Evolutionary conservation across 2,329 filamentous ascomycete species (phyloP).

Genomic region (Beauveria sp.): DNA sequence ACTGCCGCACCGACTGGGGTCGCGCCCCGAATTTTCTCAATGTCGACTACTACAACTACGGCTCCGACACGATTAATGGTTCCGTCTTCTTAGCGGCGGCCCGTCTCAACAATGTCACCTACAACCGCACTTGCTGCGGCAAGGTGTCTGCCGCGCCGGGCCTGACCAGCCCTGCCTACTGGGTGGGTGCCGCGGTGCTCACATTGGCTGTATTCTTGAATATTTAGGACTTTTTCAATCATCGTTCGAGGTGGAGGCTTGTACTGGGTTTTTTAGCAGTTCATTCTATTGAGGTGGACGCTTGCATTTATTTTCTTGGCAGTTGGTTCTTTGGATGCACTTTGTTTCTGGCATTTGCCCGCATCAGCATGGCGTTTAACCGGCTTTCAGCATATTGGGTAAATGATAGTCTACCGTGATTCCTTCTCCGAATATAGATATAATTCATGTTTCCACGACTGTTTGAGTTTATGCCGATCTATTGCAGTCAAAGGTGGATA

Average conservation of each 20-base stretch:
- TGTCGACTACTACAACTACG: conserved; percentile 78
- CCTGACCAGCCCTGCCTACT: conserved; percentile 12
- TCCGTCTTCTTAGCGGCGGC: conserved; percentile 72
- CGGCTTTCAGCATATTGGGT: not conserved
- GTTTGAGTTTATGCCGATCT: not conserved
- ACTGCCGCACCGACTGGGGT: conserved; percentile 56
- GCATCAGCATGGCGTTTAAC: conserved; percentile 7
- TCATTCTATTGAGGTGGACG: too few relatives aligned
- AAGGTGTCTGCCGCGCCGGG: conserved; percentile 23
- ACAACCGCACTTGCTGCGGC: conserved; percentile 52
- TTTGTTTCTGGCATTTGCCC: not conserved
- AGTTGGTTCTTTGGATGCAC: not conserved
- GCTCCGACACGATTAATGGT: conserved; percentile 44
- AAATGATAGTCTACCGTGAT: not conserved
- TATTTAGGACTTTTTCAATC: not conserved
- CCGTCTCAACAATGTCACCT: conserved; percentile 63
- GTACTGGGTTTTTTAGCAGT: too few relatives aligned
- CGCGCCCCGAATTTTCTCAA: conserved; percentile 70
- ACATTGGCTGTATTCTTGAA: conserved; percentile 16
- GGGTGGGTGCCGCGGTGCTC: conserved; percentile 14
- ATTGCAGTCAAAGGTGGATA: not conserved
- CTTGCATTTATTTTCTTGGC: not conserved
- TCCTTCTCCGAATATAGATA: not conserved
- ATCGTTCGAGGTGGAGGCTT: too few relatives aligned
- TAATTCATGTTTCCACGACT: not conserved